Percentiles rank a stretch among this genome's conserved stretches.
Conservation (phyloP, 2,329 filamentous ascomycete species). For the Xylariales sp. region DNA sequence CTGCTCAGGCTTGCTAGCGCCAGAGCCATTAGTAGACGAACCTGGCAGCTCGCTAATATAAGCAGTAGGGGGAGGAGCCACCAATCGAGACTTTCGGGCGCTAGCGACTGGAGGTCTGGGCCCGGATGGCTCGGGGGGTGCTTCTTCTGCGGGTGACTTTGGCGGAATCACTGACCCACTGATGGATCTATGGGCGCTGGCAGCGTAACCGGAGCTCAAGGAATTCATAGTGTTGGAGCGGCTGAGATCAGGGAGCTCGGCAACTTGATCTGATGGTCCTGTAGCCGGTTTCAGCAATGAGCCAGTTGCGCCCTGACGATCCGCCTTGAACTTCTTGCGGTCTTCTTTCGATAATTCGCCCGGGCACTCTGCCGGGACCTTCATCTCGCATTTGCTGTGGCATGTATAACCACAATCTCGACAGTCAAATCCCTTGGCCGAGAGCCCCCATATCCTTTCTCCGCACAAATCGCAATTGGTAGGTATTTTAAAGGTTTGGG, state of each 20-base stretch:
- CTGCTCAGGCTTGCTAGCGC: slow-evolving; percentile 43
- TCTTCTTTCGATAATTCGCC: slow-evolving; percentile 93
- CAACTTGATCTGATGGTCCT: slow-evolving; percentile 44
- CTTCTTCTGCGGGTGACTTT: slow-evolving; percentile 48
- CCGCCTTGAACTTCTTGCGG: slow-evolving; percentile 85
- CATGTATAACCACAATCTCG: slow-evolving; percentile 96
- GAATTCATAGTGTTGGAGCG: slow-evolving; percentile 88
- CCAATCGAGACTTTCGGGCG: slow-evolving; percentile 62
- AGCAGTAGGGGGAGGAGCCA: slow-evolving; percentile 80
- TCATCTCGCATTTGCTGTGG: slow-evolving; percentile 98
- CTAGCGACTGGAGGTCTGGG: slow-evolving; percentile 43
- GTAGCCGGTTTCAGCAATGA: slow-evolving; percentile 45
- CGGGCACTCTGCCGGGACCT: slow-evolving; percentile 92
- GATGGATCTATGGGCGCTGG: slow-evolving; percentile 71
- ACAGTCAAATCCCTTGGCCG: slow-evolving; percentile 94
- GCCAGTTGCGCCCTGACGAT: slow-evolving; percentile 76
- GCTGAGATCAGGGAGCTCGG: slow-evolving; percentile 64
- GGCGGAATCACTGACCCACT: slow-evolving; percentile 46
- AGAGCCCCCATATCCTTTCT: slow-evolving; percentile 94
- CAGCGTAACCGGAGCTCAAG: slow-evolving; percentile 81
- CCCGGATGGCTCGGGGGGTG: slow-evolving; percentile 37
- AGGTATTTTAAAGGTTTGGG: slow-evolving; percentile 98
- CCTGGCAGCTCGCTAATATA: slow-evolving; percentile 70
- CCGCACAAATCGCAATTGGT: slow-evolving; percentile 97
- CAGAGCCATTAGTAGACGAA: slow-evolving; percentile 39